phyloP scores from a whole-genome alignment of 768 basidiomycete genomes.

The Lentinula guzmanii region DNA sequence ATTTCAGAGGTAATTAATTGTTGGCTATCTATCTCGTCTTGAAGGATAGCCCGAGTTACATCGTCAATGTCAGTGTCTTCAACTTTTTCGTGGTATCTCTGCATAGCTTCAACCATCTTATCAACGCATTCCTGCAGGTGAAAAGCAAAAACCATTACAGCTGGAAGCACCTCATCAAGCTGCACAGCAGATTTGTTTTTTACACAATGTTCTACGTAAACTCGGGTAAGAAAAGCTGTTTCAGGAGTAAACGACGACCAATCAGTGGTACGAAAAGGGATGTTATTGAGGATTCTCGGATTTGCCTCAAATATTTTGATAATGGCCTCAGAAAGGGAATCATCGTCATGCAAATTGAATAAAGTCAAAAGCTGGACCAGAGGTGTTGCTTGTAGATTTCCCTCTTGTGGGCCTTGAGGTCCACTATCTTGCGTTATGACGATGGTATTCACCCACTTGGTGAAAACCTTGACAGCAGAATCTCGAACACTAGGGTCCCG shows the following conservation, averaged over 20 bases:
- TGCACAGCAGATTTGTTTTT: conserved; percentile 47
- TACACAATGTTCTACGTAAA: conserved; percentile 76
- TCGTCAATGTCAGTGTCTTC: neutral
- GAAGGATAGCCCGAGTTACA: neutral
- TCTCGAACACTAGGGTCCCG: conserved; percentile 67
- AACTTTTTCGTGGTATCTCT: neutral
- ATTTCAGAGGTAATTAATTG: conserved; percentile 59
- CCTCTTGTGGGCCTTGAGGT: conserved; percentile 23
- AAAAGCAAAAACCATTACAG: conserved; percentile 78
- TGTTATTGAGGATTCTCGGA: conserved; percentile 56
- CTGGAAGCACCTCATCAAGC: conserved; percentile 70
- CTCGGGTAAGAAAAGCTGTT: conserved; percentile 73
- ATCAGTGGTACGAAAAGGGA: conserved; percentile 72
- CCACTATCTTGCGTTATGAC: conserved; percentile 23
- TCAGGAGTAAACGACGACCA: conserved; percentile 73
- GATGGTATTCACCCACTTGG: conserved; percentile 65
- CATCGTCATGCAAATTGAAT: conserved; percentile 52
- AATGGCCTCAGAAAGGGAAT: conserved; percentile 68
- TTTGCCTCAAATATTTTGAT: conserved; percentile 63
- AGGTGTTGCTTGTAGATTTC: conserved; percentile 16
- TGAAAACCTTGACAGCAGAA: conserved; percentile 70
- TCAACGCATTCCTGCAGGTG: conserved; percentile 69
- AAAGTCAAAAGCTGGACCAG: conserved; percentile 46
- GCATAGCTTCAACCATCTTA: conserved; percentile 10
- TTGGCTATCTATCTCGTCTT: conserved; percentile 31